phyloP scores from a whole-genome alignment of 495 filamentous ascomycete species.

The Penicillium simplicissimum region DNA sequence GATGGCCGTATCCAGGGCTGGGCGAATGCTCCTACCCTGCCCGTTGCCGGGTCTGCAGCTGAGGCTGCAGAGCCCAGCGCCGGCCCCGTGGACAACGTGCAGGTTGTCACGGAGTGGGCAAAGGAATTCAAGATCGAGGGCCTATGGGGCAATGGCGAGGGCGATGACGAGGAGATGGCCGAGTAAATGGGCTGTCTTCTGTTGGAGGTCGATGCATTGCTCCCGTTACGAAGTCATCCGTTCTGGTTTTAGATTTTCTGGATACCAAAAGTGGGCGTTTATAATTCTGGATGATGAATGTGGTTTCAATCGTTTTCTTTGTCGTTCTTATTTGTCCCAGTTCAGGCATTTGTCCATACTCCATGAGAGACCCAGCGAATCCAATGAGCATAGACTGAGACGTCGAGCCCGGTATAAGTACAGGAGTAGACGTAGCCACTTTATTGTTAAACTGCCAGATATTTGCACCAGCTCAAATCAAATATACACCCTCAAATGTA shows the following conservation, averaged over 20 bases:
- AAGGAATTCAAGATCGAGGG: constrained; percentile 95
- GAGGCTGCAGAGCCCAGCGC: constrained; percentile 31
- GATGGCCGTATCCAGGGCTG: constrained; percentile 95
- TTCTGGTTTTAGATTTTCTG: constrained; percentile 32
- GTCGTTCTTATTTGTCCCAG: neutral
- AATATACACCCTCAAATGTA: neutral
- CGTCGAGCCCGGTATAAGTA: neutral
- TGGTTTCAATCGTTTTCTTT: neutral
- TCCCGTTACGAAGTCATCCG: constrained; percentile 26
- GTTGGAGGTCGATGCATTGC: neutral
- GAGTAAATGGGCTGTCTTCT: constrained; percentile 29
- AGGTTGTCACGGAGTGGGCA: constrained; percentile 91
- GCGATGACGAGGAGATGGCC: constrained; percentile 47
- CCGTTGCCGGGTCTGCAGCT: constrained; percentile 45
- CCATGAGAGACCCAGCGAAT: constrained; percentile 3
- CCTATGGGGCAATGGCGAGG: constrained; percentile 72
- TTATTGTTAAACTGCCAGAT: too few species aligned
- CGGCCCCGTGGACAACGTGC: constrained; percentile 64
- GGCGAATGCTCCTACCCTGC: constrained; percentile 69
- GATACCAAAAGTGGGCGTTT: constrained; percentile 45
- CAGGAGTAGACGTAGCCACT: neutral
- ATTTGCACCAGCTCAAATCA: neutral
- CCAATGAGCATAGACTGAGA: constrained; percentile 3
- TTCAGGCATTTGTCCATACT: constrained; percentile 15
- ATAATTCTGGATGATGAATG: constrained; percentile 6